Base-by-base conservation (phyloP, 768 basidiomycete genomes). In the Tubosaeta sp. region DNA sequence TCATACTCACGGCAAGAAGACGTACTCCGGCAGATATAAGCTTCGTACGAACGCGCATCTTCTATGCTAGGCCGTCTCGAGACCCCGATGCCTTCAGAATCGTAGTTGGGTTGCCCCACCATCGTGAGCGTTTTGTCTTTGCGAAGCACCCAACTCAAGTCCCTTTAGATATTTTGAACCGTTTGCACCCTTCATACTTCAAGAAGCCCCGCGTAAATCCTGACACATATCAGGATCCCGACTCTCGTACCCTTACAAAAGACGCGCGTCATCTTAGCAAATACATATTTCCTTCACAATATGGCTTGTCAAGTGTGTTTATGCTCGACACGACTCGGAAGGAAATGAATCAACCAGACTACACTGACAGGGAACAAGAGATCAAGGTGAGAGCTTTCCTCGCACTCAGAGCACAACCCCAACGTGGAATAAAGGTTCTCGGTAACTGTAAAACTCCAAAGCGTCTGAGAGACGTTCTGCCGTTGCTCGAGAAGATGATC, bases 221-320 rank as follows among this genome's bases (percentile, higher is more conserved):
- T 35, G 64, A 57, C 5, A 52, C 53, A 3, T 74, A 70, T 49
- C 58, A 69, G 2, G 77, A 81, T 30, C 76, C 74, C 1, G 78
- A 82, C 54, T 70, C 73, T 22, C 71, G 69, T 9, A 61, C 70
- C 52, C 78, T 78, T 57, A 73, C 71, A 39, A 74, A 74, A 34
- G 66, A 80, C 34, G 77, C 79, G 1, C 76, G 86, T 35, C 83
- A 83, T 55, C 68, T 92, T 1, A 76, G 86, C 30, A 94, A 93
- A 69, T 86, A 92, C 59, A 72, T 98, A 2, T 95, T 98, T 60
- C 84, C 93, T 9, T 76, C 84, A 35, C 88, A 93, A 58, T 91
- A 84, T 59, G 78, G 79, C 0, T 62, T 96, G 1, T 62, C 73
- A 5, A 87, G 73, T 56, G 76, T 84, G 2, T 94, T 93, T 53